Evolutionary conservation across 2,329 filamentous ascomycete species (phyloP).

Genomic region (Aureobasidium vineae): DNA sequence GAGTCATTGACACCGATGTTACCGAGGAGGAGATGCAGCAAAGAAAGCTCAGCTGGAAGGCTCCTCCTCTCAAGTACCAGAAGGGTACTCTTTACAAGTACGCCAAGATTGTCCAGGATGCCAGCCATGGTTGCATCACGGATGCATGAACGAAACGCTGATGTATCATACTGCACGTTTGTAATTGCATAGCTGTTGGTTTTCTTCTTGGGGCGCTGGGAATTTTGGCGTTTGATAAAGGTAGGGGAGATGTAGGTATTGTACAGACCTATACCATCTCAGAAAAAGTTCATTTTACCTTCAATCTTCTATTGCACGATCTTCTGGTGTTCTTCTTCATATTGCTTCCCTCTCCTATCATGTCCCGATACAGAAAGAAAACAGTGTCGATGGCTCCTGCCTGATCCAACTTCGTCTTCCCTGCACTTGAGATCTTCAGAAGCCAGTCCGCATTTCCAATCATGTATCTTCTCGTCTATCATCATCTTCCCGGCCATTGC

Average conservation of each 20-base stretch:
- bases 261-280: slow-evolving; percentile 23
- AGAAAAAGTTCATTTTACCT: slow-evolving; percentile 13
- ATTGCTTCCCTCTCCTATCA: background rate
- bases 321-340: background rate
- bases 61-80: slow-evolving; percentile 57
- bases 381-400: background rate
- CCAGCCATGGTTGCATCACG: slow-evolving; percentile 59
- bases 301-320: background rate
- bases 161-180: slow-evolving; percentile 5
- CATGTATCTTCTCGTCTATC: background rate
- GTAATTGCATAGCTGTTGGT: slow-evolving; percentile 19
- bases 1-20: slow-evolving; percentile 64
- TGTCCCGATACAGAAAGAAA: background rate
- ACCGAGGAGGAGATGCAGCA: slow-evolving; percentile 60
- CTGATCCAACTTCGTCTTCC: background rate
- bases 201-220: background rate
- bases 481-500: background rate
- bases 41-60: slow-evolving; percentile 52
- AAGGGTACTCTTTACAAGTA: slow-evolving; percentile 62
- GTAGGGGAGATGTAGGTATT: slow-evolving; percentile 21
- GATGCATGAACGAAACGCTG: slow-evolving; percentile 40
- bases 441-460: background rate
- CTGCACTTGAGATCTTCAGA: background rate
- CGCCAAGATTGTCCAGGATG: slow-evolving; percentile 55
- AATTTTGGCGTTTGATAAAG: slow-evolving; percentile 25